Base-by-base conservation (phyloP, 345 rosid species). In the Salix koriyanagi region DNA sequence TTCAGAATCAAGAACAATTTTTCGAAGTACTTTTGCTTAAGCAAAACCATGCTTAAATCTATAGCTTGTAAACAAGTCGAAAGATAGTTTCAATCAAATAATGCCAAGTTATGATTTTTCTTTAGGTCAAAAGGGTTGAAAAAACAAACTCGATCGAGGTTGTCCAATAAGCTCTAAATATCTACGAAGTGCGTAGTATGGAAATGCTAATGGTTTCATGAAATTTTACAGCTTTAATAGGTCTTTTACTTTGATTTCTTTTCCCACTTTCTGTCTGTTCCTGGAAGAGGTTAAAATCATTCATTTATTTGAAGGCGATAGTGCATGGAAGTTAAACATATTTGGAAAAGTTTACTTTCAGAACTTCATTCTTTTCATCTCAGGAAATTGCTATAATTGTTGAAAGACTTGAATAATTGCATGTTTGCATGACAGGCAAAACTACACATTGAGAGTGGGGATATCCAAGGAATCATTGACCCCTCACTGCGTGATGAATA, bases 381-480 rank as follows among this genome's bases (percentile, higher is more conserved):
- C 70, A 37, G 15, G 48, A 71, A 71, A 18, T 13, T 54, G 18
- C 23, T 30, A 42, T n/a, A 0, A 11, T 7, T n/a, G 19, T 13
- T 48, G 67, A 39, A 73, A 48, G 21, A n/a, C 54, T 77, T 56
- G 5, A 67, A 34, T 67, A 36, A 69, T 56, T 69, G 34, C 67
- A 4, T 56, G 21, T 12, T 64, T 69, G 34, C 67, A 6, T 56
- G 21, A 15, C 84, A 96, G 98, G 97, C 98, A 9, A 96, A 91
- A 85, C 66, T 89, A 77, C 99, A 94, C 85, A 92, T 96, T 23
- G 98, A 94, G 89, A 90, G 93, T 16, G 99, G 99, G 15, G 92
- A 94, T 83, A 92, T 96, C 69, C 92, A 92, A 72, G 91, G 93
- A 76, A 91, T 96, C 82, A 90, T 96, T 9, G 99, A 96, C 82